A percentile compares a stretch with the other conserved stretches of the same genome.
Evolutionary conservation across 257 asterid species (phyloP).

Genomic region (Galeopsis tetrahit): DNA sequence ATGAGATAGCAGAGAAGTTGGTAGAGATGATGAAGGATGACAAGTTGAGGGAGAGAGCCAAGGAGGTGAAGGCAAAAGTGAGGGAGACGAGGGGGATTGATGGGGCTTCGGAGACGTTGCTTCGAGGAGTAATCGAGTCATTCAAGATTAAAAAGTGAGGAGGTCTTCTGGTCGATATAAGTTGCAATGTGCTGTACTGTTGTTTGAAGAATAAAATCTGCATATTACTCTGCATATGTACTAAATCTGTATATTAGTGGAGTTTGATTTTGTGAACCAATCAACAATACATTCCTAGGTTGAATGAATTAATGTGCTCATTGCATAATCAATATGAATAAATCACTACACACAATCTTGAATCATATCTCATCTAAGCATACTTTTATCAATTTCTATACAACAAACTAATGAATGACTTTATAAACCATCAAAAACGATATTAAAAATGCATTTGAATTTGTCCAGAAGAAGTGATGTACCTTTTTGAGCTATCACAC

Average conservation of each 20-base stretch:
- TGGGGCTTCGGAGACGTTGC: slow-evolving; percentile 38
- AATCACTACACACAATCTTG: no score
- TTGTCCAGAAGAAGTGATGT: slow-evolving; percentile 49
- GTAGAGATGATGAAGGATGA: slow-evolving; percentile 30
- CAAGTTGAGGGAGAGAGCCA: slow-evolving; percentile 31
- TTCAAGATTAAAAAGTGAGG: slow-evolving; percentile 3
- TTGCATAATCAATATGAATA: not conserved
- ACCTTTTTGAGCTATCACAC: slow-evolving; percentile 74
- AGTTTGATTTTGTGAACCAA: no score
- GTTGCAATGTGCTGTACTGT: not conserved
- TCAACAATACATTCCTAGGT: not conserved
- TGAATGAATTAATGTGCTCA: not conserved
- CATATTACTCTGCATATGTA: no score
- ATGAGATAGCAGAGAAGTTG: slow-evolving; percentile 42
- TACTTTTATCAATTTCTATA: no score
- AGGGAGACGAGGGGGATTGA: slow-evolving; percentile 24
- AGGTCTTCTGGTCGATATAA: no score
- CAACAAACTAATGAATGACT: not conserved
- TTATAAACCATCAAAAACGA: not conserved
- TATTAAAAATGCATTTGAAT: not conserved
- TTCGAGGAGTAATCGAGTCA: slow-evolving; percentile 32
- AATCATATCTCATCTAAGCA: no score
- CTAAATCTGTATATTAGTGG: no score
- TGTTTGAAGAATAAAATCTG: not conserved
- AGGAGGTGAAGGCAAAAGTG: slow-evolving; percentile 34